Evolutionary conservation across 1,284 basidiomycete species (phyloP).

Genomic region (Ganoderma lingzhi): DNA sequence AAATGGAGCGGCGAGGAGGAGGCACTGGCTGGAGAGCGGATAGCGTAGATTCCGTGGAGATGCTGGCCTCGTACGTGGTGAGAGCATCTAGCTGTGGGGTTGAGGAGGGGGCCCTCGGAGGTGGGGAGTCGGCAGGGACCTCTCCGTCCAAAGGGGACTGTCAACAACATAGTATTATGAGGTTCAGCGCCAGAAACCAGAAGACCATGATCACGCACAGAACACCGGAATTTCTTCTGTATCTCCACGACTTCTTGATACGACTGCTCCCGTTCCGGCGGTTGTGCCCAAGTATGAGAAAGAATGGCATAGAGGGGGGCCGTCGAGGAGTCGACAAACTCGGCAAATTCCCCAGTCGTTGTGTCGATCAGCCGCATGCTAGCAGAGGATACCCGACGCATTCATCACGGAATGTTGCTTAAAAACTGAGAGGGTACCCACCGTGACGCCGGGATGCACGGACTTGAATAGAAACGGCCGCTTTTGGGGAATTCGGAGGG

Average conservation of each 20-base stretch:
- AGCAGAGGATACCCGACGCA: neutral
- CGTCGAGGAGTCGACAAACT: neutral
- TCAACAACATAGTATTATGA: neutral
- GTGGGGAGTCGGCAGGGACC: neutral
- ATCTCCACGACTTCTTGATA: conserved; percentile 5
- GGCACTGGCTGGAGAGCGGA: too few species aligned
- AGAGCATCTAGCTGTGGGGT: too few species aligned
- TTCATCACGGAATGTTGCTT: neutral
- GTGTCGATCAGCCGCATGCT: conserved; percentile 10
- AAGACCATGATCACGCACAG: neutral
- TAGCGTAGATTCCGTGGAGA: too few species aligned
- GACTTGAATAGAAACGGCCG: too few species aligned
- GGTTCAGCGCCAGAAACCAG: neutral
- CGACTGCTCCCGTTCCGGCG: neutral
- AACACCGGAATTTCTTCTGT: neutral
- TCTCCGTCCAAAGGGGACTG: neutral
- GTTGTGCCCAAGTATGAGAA: conserved; percentile 6
- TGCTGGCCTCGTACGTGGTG: too few species aligned
- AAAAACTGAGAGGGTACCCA: neutral
- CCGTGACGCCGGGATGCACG: too few species aligned
- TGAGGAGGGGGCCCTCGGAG: neutral
- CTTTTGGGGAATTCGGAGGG: too few species aligned
- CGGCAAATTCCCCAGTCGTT: neutral
- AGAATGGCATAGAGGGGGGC: conserved; percentile 11
- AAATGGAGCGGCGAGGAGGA: too few species aligned